phyloP scores from a whole-genome alignment of 2,329 filamentous ascomycete species.

The Ascosphaera acerosa region DNA sequence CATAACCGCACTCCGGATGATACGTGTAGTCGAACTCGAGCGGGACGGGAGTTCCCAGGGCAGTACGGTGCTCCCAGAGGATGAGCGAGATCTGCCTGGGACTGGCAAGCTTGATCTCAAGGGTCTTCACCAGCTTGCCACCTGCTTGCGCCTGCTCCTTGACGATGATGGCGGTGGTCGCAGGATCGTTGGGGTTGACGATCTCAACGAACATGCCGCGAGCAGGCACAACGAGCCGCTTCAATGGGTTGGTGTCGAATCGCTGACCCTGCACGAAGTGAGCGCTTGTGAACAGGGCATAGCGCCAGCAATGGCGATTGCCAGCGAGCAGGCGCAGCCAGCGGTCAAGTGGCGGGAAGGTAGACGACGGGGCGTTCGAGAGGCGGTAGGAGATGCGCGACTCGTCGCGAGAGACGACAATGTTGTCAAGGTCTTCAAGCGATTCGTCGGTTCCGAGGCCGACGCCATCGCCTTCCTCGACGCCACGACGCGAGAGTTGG shows the following conservation, averaged over 20 bases:
- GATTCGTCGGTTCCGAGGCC: too few relatives aligned
- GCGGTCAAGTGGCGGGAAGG: constrained; percentile 51
- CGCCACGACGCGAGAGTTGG: constrained; percentile 42
- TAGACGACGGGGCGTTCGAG: constrained; percentile 44
- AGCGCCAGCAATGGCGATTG: constrained; percentile 67
- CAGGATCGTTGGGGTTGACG: constrained; percentile 49
- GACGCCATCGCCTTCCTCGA: constrained; percentile 41
- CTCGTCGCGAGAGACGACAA: constrained; percentile 56
- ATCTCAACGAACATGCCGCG: constrained; percentile 82
- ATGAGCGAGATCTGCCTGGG: constrained; percentile 65
- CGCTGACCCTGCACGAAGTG: constrained; percentile 87
- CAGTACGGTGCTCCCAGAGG: constrained; percentile 81
- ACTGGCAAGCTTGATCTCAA: constrained; percentile 53
- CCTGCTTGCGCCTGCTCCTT: constrained; percentile 64
- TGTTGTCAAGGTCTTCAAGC: constrained; percentile 37
- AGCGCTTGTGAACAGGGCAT: constrained; percentile 81
- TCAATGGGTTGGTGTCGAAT: constrained; percentile 92
- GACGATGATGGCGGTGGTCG: constrained; percentile 63
- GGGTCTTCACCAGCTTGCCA: constrained; percentile 71
- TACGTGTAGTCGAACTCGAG: constrained; percentile 77
- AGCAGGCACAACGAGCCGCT: constrained; percentile 65
- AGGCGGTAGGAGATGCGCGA: constrained; percentile 67
- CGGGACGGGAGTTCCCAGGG: constrained; percentile 55
- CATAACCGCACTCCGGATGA: constrained; percentile 84
- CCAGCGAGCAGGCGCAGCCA: constrained; percentile 83